Base-by-base conservation (phyloP, 2,329 filamentous ascomycete species). In the Cercospora beticola region DNA sequence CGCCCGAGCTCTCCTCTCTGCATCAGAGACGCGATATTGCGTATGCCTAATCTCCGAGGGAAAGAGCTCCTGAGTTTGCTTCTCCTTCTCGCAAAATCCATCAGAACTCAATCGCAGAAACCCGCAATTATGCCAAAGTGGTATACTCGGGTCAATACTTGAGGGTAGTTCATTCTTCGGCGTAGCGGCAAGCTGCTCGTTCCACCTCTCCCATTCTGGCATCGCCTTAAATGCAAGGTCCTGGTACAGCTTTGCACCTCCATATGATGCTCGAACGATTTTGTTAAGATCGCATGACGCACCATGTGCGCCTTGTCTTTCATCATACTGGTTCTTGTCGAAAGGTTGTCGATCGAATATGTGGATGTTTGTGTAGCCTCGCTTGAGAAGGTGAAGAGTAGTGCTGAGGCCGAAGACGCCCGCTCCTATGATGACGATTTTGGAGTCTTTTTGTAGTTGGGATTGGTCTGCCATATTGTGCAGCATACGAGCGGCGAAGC, bases 341-440 rank as follows among this genome's bases (percentile, higher is more conserved):
- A 71, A 73, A 30, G 63, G 66, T 36, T 75, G 73, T 10, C 76
- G 76, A 64, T 87, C 75, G 57, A 76, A 76, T 43, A 77, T 28
- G 23, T 72, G 70, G 14, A 77, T 70, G 63, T 75, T 74, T 5
- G 66, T 71, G 46, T 76, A 76, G 57, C 74, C 74, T 36, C 70
- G 65, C 40, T 68, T 62, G 18, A 73, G 64, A 8, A 77, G 73
- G 46, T 76, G 74, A 5, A 76, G 68, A 26, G 82, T 81, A 7
- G 80, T 81, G n/a, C 78, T 80, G 61, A 82, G 73, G 40, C 82
- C 82, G 30, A 83, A 80, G 57, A 83, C 82, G n/a, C 82, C 82
- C 18, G 79, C 79, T 54, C 82, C 82, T 14, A 83, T 71, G 57
- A 83, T 82, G 28, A 70, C 59, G 33, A 77, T 73, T 58, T 71